These are phyloP conservation scores for Dioscorea cayenensis DNA, from an alignment of 116 monocot species.

Conservation along the genomic window DNA sequence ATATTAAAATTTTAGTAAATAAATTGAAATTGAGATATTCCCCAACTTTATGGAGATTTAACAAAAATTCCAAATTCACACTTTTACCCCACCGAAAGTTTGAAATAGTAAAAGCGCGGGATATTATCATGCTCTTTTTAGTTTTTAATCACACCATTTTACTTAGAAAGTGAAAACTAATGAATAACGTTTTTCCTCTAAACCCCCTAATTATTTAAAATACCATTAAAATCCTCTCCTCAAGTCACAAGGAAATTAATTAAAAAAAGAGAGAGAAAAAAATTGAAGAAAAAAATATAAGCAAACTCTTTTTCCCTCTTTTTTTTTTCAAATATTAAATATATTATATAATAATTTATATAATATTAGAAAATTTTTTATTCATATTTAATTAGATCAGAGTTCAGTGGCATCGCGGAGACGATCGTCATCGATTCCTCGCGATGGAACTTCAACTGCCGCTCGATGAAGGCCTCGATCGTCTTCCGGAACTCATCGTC, in stretches of 20 bases:
- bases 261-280: neutral
- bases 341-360: neutral
- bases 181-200: neutral
- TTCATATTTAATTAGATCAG: neutral
- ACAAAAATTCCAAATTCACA: too few relatives aligned
- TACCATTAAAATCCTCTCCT: neutral
- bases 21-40: too few relatives aligned
- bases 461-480: constrained; percentile 61
- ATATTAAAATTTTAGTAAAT: too few relatives aligned
- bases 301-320: neutral
- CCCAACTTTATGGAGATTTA: too few relatives aligned
- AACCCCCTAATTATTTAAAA: neutral
- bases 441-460: constrained; percentile 48
- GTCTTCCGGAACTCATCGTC: constrained; percentile 27
- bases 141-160: neutral
- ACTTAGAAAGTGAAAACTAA: neutral
- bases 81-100: neutral
- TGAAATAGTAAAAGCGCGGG: neutral
- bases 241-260: neutral
- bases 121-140: neutral
- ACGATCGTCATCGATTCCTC: constrained; percentile 42
- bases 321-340: neutral
- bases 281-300: neutral
- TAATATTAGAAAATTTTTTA: neutral
- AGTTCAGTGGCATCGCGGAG: neutral